Conservation (phyloP, 495 filamentous ascomycete genomes). For the Xylaria flabelliformis region DNA sequence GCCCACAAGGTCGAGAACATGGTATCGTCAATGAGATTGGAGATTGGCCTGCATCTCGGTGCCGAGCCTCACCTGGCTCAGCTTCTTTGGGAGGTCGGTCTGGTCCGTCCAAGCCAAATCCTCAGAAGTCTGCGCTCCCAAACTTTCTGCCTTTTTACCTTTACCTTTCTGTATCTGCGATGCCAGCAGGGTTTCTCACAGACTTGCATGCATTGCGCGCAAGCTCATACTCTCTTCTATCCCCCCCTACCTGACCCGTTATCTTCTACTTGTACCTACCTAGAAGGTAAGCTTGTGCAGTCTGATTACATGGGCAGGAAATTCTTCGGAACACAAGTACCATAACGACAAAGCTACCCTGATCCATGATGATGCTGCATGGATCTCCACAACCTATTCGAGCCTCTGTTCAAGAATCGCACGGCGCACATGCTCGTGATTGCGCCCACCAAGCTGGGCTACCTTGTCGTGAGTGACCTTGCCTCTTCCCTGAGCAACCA, state of each 20-base stretch:
- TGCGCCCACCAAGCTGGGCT: neutral
- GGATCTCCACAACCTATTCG: constrained; percentile 19
- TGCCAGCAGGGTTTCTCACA: neutral
- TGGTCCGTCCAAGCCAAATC: constrained; percentile 8
- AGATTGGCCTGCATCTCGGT: constrained; percentile 13
- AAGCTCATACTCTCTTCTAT: neutral
- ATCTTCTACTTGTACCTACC: neutral
- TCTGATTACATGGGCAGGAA: neutral
- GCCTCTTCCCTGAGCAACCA: neutral
- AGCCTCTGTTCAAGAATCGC: neutral
- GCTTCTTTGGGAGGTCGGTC: constrained; percentile 18
- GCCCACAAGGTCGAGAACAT: neutral
- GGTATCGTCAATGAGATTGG: neutral
- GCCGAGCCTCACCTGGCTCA: constrained; percentile 17
- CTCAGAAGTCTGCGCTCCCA: too few species aligned
- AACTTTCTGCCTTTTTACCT: neutral
- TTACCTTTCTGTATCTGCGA: neutral
- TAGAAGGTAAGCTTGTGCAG: neutral
- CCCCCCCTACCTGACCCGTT: neutral
- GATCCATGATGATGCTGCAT: constrained; percentile 8
- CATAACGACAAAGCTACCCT: constrained; percentile 1
- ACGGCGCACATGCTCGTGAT: neutral
- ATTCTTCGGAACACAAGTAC: neutral
- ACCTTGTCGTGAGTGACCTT: neutral
- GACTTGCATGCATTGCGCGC: constrained; percentile 18